phyloP scores from a whole-genome alignment of 1,284 basidiomycete species.

The Thecaphora frezii region DNA sequence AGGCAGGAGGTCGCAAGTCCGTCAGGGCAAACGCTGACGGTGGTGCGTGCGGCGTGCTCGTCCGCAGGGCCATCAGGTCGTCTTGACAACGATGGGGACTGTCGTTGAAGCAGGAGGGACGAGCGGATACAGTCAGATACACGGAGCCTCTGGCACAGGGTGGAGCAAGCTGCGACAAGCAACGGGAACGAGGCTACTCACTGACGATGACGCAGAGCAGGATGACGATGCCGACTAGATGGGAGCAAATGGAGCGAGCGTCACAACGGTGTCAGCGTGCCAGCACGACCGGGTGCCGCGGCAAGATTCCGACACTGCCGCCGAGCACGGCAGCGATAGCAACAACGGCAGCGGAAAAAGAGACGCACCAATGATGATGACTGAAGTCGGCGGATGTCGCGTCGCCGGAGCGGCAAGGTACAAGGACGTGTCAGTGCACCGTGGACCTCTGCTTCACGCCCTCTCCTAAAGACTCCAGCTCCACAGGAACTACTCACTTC shows the following conservation, averaged over 20 bases:
- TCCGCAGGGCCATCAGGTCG: not conserved
- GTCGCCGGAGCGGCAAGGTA: too few relatives aligned
- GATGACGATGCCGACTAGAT: slow-evolving; percentile 52
- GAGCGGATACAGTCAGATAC: not conserved
- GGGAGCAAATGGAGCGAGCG: not conserved
- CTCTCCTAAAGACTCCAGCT: too few relatives aligned
- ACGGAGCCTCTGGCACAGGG: not conserved
- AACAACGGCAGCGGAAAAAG: slow-evolving; percentile 25
- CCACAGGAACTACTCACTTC: slow-evolving; percentile 20
- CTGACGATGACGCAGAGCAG: slow-evolving; percentile 57
- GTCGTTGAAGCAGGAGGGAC: slow-evolving; percentile 1
- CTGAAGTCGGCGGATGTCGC: not conserved
- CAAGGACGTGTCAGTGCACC: too few relatives aligned
- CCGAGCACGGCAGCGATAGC: too few relatives aligned
- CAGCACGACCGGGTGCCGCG: too few relatives aligned
- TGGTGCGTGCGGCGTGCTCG: too few relatives aligned
- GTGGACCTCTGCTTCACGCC: too few relatives aligned
- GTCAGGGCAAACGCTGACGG: too few relatives aligned
- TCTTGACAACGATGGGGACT: slow-evolving; percentile 50
- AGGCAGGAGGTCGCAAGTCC: too few relatives aligned
- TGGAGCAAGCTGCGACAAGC: too few relatives aligned
- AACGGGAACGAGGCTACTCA: too few relatives aligned
- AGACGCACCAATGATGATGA: slow-evolving; percentile 19
- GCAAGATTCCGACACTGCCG: too few relatives aligned
- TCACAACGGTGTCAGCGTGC: slow-evolving; percentile 4